Percentiles rank a stretch among this genome's conserved stretches.
Evolutionary conservation across 768 basidiomycete genomes (phyloP).

Genomic region (Pulveroboletus sp.): DNA sequence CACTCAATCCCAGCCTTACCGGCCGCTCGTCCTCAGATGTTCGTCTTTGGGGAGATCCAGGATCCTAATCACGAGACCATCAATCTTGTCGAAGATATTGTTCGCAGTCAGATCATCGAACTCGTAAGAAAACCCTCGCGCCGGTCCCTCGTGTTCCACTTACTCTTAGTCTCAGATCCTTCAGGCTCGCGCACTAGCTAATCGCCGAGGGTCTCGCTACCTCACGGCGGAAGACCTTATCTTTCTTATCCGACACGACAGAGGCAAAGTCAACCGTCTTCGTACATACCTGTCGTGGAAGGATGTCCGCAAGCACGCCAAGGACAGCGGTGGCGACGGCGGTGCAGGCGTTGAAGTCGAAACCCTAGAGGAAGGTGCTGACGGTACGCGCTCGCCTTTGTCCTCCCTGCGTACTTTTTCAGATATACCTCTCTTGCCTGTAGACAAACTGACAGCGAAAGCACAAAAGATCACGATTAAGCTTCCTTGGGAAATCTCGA

Average conservation of each 20-base stretch:
- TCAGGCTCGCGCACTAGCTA: conserved; percentile 82
- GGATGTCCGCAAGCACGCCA: conserved; percentile 92
- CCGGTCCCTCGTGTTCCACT: background rate
- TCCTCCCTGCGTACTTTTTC: background rate
- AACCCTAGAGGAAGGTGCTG: conserved; percentile 75
- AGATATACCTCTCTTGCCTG: background rate
- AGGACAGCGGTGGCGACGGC: conserved; percentile 81
- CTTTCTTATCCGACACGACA: conserved; percentile 91
- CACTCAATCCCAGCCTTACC: background rate
- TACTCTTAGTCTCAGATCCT: conserved; percentile 53
- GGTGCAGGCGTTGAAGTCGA: conserved; percentile 81
- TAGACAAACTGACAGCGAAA: conserved; percentile 77
- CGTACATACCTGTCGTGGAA: conserved; percentile 96
- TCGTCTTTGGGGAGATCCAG: conserved; percentile 94
- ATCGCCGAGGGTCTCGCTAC: conserved; percentile 77
- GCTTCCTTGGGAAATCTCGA: conserved; percentile 92
- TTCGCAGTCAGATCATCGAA: conserved; percentile 85
- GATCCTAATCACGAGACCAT: conserved; percentile 85
- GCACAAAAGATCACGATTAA: conserved; percentile 93
- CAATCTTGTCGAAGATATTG: conserved; percentile 93
- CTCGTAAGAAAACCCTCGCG: conserved; percentile 43
- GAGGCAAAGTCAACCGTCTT: conserved; percentile 89
- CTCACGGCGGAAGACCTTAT: conserved; percentile 93
- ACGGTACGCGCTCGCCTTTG: conserved; percentile 44
- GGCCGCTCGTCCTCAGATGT: conserved; percentile 57